A percentile compares a stretch with the other conserved stretches of the same genome.
Conservation (phyloP, 345 rosid species). For the Linum tenue region DNA sequence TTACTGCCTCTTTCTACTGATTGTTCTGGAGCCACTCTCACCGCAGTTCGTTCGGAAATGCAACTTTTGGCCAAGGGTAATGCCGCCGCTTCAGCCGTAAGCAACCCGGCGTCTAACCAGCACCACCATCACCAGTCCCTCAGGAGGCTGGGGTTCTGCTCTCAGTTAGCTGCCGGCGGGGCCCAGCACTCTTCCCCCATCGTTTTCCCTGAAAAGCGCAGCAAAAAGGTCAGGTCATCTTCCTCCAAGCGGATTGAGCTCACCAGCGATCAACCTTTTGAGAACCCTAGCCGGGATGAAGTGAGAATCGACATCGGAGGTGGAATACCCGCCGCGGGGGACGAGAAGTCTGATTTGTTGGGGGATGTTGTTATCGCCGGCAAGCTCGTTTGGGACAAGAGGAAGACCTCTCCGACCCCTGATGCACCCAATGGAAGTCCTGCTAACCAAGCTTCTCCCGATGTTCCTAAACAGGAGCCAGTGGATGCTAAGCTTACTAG, state of each 20-base stretch:
- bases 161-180: slow-evolving; percentile 45
- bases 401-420: slow-evolving; percentile 25
- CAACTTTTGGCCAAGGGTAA: not conserved
- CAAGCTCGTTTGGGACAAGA: slow-evolving; percentile 66
- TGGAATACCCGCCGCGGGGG: slow-evolving; percentile 32
- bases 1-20: not conserved
- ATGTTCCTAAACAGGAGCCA: slow-evolving; percentile 34
- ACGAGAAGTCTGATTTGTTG: slow-evolving; percentile 83
- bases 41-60: not conserved
- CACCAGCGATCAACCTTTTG: slow-evolving; percentile 24
- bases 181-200: slow-evolving; percentile 71
- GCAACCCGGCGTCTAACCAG: not conserved
- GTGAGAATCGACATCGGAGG: slow-evolving; percentile 51
- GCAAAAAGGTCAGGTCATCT: slow-evolving; percentile 52
- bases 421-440: slow-evolving; percentile 25
- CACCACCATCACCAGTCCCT: slow-evolving; percentile 43
- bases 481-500: slow-evolving; percentile 78
- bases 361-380: slow-evolving; percentile 67
- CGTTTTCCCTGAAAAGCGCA: slow-evolving; percentile 79
- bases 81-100: not conserved
- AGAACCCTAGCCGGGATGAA: slow-evolving; percentile 42
- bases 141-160: slow-evolving; percentile 73
- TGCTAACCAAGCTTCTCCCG: slow-evolving; percentile 31
- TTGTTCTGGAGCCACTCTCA: too few species aligned
- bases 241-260: slow-evolving; percentile 34